These are phyloP conservation scores for Pseudovirgaria hyperparasitica DNA, from an alignment of 2,329 filamentous ascomycete genomes.

Conservation along the genomic window DNA sequence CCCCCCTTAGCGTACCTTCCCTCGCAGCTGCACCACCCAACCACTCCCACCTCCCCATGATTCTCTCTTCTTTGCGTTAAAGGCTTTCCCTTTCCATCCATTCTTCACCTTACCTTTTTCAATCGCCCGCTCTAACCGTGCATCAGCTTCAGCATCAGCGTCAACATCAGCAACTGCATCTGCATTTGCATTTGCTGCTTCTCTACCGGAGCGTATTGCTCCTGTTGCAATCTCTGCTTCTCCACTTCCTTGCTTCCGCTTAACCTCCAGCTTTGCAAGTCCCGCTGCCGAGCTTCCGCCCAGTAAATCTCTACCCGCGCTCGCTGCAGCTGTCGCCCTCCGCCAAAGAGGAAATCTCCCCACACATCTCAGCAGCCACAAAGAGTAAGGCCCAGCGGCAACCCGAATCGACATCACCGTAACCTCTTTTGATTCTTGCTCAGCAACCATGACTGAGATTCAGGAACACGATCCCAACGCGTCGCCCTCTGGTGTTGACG, in stretches of 20 bases:
- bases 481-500: slow-evolving; percentile 37
- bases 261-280: slow-evolving; percentile 2
- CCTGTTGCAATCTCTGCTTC: no score
- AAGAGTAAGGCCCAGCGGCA: slow-evolving; percentile 25
- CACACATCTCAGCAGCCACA: slow-evolving; percentile 19
- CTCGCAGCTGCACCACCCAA: slow-evolving; percentile 1
- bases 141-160: slow-evolving; percentile 19
- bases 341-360: slow-evolving; percentile 22
- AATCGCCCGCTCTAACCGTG: slow-evolving; percentile 14
- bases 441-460: slow-evolving; percentile 32
- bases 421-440: slow-evolving; percentile 14
- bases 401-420: slow-evolving; percentile 23
- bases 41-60: slow-evolving; percentile 1
- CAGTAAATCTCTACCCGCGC: slow-evolving; percentile 11
- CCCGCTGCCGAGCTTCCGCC: slow-evolving; percentile 13
- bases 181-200: no score
- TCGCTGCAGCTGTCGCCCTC: slow-evolving; percentile 7
- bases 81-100: slow-evolving; percentile 6
- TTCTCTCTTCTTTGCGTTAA: neutral
- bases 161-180: slow-evolving; percentile 9
- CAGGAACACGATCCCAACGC: slow-evolving; percentile 39
- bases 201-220: no score
- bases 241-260: no score
- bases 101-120: slow-evolving; percentile 2
- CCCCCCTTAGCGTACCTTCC: no score